phyloP scores from a whole-genome alignment of 192 early-diverging fungal species.

The Gigaspora rosea region DNA sequence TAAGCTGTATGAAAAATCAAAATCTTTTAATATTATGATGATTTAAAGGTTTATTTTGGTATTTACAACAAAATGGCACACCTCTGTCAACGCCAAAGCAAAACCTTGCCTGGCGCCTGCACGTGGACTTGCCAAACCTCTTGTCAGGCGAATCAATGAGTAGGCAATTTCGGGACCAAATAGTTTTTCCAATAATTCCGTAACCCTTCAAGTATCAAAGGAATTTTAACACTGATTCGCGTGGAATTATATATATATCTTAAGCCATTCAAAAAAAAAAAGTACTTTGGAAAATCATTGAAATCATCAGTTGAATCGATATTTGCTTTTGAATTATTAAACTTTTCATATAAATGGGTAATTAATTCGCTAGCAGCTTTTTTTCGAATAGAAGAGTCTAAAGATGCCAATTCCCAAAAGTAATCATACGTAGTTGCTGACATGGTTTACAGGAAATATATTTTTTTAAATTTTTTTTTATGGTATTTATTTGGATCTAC shows the following conservation, averaged over 20 bases:
- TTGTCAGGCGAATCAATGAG: constrained; percentile 80
- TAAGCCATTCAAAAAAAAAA: background rate
- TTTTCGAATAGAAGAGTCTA: constrained; percentile 9
- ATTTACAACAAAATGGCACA: constrained; percentile 13
- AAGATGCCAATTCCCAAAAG: constrained; percentile 27
- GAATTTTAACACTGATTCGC: background rate
- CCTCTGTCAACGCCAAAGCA: constrained; percentile 89
- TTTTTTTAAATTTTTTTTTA: too few relatives aligned
- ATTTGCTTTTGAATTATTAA: background rate
- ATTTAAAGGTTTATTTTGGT: background rate
- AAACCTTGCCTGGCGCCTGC: constrained; percentile 95
- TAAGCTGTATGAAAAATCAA: constrained; percentile 33
- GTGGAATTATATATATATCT: background rate
- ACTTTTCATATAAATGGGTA: constrained; percentile 9
- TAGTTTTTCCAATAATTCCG: constrained; percentile 59
- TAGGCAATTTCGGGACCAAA: constrained; percentile 86
- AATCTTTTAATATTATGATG: background rate
- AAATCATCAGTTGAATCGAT: background rate
- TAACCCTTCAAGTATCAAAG: background rate
- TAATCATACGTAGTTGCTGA: background rate
- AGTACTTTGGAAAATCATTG: background rate
- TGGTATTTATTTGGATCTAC: too few relatives aligned
- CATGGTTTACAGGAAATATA: background rate
- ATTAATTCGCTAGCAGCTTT: constrained; percentile 4
- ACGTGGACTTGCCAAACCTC: constrained; percentile 83